phyloP scores from a whole-genome alignment of 1,139 yeast genomes.

The Candida tropicalis region DNA sequence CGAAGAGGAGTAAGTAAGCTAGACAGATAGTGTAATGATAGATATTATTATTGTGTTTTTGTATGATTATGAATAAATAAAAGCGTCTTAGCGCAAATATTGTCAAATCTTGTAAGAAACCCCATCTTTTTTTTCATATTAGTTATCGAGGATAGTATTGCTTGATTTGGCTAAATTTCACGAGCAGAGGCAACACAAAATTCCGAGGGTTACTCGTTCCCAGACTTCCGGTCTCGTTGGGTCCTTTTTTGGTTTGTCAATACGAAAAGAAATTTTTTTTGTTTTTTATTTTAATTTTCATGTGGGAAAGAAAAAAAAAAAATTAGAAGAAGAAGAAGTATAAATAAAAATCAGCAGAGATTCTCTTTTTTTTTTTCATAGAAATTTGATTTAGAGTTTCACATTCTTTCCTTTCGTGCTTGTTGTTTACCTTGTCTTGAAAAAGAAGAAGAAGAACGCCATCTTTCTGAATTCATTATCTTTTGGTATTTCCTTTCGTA shows the following conservation, averaged over 20 bases:
- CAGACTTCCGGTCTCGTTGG: background rate
- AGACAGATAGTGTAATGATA: background rate
- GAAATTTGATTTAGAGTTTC: too few relatives aligned
- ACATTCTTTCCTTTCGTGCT: too few relatives aligned
- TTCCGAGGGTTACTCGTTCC: background rate
- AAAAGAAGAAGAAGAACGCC: too few relatives aligned
- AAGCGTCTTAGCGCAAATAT: background rate
- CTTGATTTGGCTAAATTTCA: background rate
- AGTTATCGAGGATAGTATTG: background rate
- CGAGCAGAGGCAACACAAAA: background rate
- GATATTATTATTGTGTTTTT: background rate
- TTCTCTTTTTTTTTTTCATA: constrained; percentile 2
- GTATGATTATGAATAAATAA: background rate
- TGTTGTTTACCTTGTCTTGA: too few relatives aligned
- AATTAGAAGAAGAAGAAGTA: background rate
- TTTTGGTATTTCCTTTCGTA: background rate
- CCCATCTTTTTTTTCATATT: too few relatives aligned
- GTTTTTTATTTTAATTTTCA: background rate
- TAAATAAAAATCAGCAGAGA: constrained; percentile 4
- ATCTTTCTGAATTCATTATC: too few relatives aligned
- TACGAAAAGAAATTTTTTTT: background rate
- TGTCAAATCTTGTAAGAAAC: too few relatives aligned
- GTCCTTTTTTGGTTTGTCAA: too few relatives aligned
- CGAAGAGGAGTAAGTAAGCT: constrained; percentile 9
- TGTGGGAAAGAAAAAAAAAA: constrained; percentile 3